phyloP scores from a whole-genome alignment of 768 basidiomycete genomes.

The Mycena sanguinolenta region DNA sequence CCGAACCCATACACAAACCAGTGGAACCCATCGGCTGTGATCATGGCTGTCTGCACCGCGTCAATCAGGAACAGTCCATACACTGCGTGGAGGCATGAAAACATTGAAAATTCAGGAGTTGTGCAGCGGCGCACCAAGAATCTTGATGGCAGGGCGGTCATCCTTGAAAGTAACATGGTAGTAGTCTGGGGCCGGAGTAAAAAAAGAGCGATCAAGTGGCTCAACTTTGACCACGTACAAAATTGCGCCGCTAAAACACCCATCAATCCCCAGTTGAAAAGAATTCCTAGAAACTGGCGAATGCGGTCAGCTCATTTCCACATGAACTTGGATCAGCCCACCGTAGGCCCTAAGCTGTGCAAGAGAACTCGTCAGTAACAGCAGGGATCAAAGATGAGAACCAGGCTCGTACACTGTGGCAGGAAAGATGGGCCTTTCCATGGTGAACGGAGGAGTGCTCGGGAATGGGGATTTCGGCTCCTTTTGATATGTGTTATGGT shows the following conservation, averaged over 20 bases:
- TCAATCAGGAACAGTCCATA: conserved; percentile 39
- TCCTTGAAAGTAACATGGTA: conserved; percentile 15
- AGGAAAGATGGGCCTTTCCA: too few species aligned
- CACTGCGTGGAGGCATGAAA: conserved; percentile 27
- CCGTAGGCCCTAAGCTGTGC: conserved; percentile 27
- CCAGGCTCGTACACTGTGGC: too few species aligned
- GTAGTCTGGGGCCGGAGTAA: conserved; percentile 11
- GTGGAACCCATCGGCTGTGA: conserved; percentile 42
- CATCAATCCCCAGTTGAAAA: conserved; percentile 30
- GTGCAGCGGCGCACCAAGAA: conserved; percentile 19
- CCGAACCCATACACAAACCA: conserved; percentile 22
- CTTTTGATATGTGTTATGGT: too few species aligned
- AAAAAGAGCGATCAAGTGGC: too few species aligned
- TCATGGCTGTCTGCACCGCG: conserved; percentile 34
- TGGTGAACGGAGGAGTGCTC: too few species aligned
- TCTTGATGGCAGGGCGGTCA: conserved; percentile 15
- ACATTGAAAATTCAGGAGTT: background rate
- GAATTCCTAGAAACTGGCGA: conserved; percentile 16
- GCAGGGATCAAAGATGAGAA: too few species aligned
- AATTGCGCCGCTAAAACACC: conserved; percentile 27
- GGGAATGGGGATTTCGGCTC: too few species aligned
- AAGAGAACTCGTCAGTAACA: too few species aligned
- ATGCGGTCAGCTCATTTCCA: background rate
- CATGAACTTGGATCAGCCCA: conserved; percentile 8
- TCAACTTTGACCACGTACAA: too few species aligned